Evolutionary conservation across 2,329 filamentous ascomycete species (phyloP).

Genomic region (Sporothrix pseudoabietina): DNA sequence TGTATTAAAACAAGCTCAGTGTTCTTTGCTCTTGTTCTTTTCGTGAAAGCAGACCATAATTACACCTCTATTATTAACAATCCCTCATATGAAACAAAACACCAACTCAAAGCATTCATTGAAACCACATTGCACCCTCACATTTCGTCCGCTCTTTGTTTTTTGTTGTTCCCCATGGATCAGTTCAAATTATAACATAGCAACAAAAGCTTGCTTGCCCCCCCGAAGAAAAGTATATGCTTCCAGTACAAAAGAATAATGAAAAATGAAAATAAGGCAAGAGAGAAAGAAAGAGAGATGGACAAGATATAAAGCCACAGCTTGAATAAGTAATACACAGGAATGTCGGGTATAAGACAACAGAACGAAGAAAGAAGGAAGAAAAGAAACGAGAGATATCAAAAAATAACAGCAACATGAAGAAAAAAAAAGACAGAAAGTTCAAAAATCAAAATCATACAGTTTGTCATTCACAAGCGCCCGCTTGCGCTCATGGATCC

Average conservation of each 20-base stretch:
- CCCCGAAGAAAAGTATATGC: neutral
- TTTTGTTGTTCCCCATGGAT: neutral
- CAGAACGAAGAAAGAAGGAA: constrained; percentile 35
- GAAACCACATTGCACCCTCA: neutral
- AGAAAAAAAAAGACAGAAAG: constrained; percentile 34
- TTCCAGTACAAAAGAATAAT: constrained; percentile 33
- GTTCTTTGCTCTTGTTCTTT: neutral
- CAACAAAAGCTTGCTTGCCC: neutral
- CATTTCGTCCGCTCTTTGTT: neutral
- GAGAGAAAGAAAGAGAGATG: constrained; percentile 36
- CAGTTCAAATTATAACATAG: neutral
- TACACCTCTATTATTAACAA: neutral
- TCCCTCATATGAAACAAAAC: constrained; percentile 2
- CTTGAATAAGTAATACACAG: constrained; percentile 34
- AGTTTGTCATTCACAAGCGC: constrained; percentile 20
- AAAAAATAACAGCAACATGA: constrained; percentile 30
- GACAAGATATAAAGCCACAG: constrained; percentile 1
- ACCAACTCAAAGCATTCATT: neutral
- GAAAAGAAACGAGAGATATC: constrained; percentile 31
- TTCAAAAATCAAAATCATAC: constrained; percentile 26
- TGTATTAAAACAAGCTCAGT: neutral
- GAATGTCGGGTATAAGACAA: constrained; percentile 41
- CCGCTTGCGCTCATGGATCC: neutral
- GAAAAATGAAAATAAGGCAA: constrained; percentile 24
- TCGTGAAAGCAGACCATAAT: neutral